Conservation (phyloP, 345 rosid species). For the Hirschfeldia incana region DNA sequence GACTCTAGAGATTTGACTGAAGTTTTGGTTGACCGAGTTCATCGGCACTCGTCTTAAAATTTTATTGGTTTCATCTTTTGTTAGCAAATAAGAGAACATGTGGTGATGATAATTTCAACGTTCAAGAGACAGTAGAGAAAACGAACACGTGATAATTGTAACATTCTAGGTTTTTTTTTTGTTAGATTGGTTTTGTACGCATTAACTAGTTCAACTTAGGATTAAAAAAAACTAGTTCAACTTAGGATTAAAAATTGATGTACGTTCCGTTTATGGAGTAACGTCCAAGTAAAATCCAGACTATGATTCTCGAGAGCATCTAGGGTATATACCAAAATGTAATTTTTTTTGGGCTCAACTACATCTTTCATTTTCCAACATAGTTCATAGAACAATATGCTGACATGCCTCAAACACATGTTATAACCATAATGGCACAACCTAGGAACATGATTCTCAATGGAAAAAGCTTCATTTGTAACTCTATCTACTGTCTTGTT, state of each 20-base stretch:
- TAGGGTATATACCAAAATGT: no score
- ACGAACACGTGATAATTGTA: constrained; percentile 18
- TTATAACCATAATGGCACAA: no score
- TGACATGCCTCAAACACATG: no score
- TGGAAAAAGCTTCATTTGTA: no score
- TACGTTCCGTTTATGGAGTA: constrained; percentile 31
- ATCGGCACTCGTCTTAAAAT: constrained; percentile 29
- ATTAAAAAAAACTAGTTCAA: not conserved
- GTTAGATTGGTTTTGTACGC: not conserved
- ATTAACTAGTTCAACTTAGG: not conserved
- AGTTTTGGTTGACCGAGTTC: constrained; percentile 32
- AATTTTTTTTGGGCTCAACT: no score
- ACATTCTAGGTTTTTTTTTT: not conserved
- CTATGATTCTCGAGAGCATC: no score
- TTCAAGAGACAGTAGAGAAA: not conserved
- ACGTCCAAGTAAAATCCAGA: not conserved
- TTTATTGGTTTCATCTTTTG: constrained; percentile 31
- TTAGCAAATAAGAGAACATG: constrained; percentile 37
- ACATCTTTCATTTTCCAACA: no score
- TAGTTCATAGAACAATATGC: no score
- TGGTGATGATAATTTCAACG: constrained; percentile 26
- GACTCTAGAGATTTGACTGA: constrained; percentile 1
- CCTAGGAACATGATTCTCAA: no score
- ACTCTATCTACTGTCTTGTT: no score
- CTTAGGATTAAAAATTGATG: not conserved